Conservation (phyloP, 148 eudicot species). For the Heliosperma pusillum region DNA sequence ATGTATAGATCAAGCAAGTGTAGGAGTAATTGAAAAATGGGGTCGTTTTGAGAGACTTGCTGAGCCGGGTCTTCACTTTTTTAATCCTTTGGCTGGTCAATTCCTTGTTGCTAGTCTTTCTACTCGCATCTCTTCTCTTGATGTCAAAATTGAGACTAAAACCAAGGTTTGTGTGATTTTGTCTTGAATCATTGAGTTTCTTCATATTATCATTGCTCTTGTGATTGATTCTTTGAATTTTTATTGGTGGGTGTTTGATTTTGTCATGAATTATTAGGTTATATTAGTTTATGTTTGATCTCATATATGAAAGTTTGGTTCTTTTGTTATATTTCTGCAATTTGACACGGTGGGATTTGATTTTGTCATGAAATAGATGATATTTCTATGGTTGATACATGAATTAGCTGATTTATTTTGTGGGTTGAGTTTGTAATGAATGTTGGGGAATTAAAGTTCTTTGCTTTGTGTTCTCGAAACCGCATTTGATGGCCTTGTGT, state of each 20-base stretch:
- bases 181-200: conserved; percentile 5
- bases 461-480: neutral
- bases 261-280: neutral
- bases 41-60: conserved; percentile 77
- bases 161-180: conserved; percentile 58
- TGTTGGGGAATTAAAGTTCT: neutral
- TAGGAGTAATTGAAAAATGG: conserved; percentile 81
- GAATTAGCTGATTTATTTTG: neutral
- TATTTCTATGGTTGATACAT: neutral
- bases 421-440: neutral
- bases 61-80: conserved; percentile 78
- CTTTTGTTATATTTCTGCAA: neutral
- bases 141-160: conserved; percentile 89
- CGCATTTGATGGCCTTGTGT: neutral
- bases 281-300: neutral
- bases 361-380: neutral
- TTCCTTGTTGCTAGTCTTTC: conserved; percentile 72
- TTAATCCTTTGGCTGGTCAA: conserved; percentile 77
- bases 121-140: conserved; percentile 88
- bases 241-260: neutral
- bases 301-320: neutral
- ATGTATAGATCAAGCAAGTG: conserved; percentile 76
- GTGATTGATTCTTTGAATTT: neutral
- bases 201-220: too few relatives aligned
- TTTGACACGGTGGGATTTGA: neutral